Conservation (phyloP, 139 green algal species). For the Chlamydomonas sp. region DNA sequence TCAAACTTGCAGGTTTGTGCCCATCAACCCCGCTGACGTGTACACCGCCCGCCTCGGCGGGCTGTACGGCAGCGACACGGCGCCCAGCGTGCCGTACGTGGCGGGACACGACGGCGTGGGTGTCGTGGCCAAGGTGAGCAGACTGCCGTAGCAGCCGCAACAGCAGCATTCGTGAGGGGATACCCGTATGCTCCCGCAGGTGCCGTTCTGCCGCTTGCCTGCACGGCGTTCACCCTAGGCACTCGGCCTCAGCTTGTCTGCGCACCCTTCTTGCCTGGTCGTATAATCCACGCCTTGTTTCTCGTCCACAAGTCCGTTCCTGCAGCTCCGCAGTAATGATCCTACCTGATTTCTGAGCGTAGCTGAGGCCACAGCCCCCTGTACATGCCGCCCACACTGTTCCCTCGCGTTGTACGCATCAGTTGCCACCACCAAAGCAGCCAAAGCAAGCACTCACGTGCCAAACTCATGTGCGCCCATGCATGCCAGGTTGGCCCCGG, state of each 20-base stretch:
- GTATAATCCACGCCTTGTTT: neutral
- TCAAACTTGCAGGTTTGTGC: conserved; percentile 29
- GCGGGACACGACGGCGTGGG: conserved; percentile 74
- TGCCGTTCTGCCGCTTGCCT: neutral
- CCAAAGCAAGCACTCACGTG: neutral
- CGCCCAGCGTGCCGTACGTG: conserved; percentile 46
- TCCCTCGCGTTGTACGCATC: too few species aligned
- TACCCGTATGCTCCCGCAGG: neutral
- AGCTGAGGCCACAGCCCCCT: too few species aligned
- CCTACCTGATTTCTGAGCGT: too few species aligned
- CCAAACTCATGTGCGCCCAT: neutral
- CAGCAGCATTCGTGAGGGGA: neutral
- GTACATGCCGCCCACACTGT: too few species aligned
- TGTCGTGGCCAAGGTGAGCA: conserved; percentile 76
- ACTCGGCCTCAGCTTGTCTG: neutral
- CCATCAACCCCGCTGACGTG: conserved; percentile 81
- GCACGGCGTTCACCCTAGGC: neutral
- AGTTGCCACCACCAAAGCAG: neutral
- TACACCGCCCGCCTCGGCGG: conserved; percentile 74
- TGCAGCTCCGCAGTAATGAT: neutral
- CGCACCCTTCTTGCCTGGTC: neutral
- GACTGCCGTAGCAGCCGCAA: neutral
- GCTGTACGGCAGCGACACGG: conserved; percentile 67
- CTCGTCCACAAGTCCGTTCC: neutral
- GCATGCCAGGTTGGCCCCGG: too few species aligned